Evolutionary conservation across 805 yeast species (phyloP), one percentile per base, ranked within the genome.

Genomic region (Nakazawaea holstii): DNA sequence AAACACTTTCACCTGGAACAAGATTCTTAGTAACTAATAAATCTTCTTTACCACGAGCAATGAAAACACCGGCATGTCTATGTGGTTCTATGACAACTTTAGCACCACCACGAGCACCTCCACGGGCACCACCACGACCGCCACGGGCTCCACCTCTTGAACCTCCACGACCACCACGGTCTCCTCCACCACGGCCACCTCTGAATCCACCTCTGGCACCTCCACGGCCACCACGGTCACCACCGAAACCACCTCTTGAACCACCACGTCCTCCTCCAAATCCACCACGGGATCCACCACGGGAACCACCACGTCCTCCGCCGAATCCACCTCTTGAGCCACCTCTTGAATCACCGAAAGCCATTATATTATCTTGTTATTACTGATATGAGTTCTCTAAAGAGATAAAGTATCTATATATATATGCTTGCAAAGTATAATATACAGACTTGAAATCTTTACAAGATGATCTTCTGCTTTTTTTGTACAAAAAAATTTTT

Each of bases 11-110:
- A 71, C 99, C 99, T 63, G 99, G 98, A 41, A 97, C 96, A 66
- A 85, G 73, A 78, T 94, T 94, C 77, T 87, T 92, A 63, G 99
- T 94, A 54, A 94, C 96, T 63, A 94, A 79, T 67, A 94, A 80
- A 81, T 94, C 99, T 77, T 94, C 99, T 73, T 94, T 94, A 71
- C 99, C 99, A 77, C 98, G 89, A 69, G 98, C 99, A 72, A 94
- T 92, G 83, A 82, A 94, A 58, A 94, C 97, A 82, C 95, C 99
- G 47, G 91, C 96, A 68, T 94, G 98, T 76, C 97, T 87, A 74
- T 94, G 99, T 61, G 98, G 97, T 76, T 94, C 99, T 59, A 92
- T 85, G 64, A 92, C 88, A 59, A 92, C 98, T 77, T 87, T 94
- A 61, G 97, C 96, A 68, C 95, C 95, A 61, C 92, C 94, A 56